A percentile compares a stretch with the other conserved stretches of the same genome.
These are phyloP conservation scores for Phaeosphaeria sp. DNA, from an alignment of 2,329 filamentous ascomycete genomes.

Conservation along the genomic window DNA sequence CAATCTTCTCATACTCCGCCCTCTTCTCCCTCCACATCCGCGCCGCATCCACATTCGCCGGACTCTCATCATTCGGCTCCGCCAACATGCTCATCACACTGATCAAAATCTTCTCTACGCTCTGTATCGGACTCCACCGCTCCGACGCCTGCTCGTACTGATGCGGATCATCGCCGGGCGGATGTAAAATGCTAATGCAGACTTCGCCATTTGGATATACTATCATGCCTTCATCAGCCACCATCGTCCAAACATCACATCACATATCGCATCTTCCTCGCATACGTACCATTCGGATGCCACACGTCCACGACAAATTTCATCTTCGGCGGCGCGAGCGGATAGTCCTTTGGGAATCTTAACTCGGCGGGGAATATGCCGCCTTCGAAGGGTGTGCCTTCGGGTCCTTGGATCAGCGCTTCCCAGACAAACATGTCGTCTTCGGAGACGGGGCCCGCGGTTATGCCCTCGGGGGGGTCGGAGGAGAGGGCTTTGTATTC, in stretches of 20 bases:
- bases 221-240: too few species aligned
- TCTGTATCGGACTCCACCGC: constrained; percentile 94
- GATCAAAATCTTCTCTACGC: constrained; percentile 90
- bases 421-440: constrained; percentile 98
- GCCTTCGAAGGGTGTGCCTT: constrained; percentile 94
- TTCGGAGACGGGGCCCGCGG: constrained; percentile 88
- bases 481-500: constrained; percentile 95
- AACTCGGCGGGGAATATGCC: constrained; percentile 90
- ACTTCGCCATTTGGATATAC: constrained; percentile 86
- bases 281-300: constrained; percentile 79
- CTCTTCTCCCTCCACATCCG: constrained; percentile 83
- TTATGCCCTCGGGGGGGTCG: constrained; percentile 97
- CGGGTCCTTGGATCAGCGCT: constrained; percentile 92
- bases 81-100: constrained; percentile 92
- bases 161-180: constrained; percentile 90
- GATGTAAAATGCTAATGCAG: constrained; percentile 96
- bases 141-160: constrained; percentile 91
- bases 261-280: too few species aligned
- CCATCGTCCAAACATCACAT: too few species aligned
- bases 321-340: constrained; percentile 85
- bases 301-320: constrained; percentile 87
- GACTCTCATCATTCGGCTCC: constrained; percentile 92
- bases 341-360: constrained; percentile 84
- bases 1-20: constrained; percentile 78
- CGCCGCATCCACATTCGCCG: constrained; percentile 93